Evolutionary conservation across 306 rosid genomes (phyloP), one percentile per base, ranked within the genome.

Genomic region (Hippophae rhamnoides): DNA sequence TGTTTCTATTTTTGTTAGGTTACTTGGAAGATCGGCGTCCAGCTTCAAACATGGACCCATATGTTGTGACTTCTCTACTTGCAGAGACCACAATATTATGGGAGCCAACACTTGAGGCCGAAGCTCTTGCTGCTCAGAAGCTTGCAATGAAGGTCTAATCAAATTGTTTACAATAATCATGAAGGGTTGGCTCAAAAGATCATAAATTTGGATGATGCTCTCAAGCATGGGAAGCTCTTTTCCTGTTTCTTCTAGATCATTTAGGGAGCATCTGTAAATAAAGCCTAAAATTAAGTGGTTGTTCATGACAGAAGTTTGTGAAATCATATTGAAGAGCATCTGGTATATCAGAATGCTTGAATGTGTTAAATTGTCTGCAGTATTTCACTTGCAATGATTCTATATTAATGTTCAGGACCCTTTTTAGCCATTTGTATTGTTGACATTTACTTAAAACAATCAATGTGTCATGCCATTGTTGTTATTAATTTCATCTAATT

Each of bases 1-100:
- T 69, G 51, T 50, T 63, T 45, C 58, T 68, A 26, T 63, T 64
- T 18, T 58, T 56, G 25, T 54, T 52, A 93, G 97, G 99, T 74
- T 93, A 93, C 86, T 80, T 93, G 94, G 99, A 93, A 80, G 99
- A 93, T 66, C 76, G 97, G 69, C 97, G 99, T 55, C 99, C 99
- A 0, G 95, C 99, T 66, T 93, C 99, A 43, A 93, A 93, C 94
- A 93, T 89, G 99, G 99, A 93, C 74, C 99, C 99, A 10, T 93
- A 93, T 60, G 58, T 76, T 2, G 99, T 93, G 81, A 89, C 94
- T 41, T 56, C 84, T 5, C 78, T 93, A 41, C 79, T 89, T 54
- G 97, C 99, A 2, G 94, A 93, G 69, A 79, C 94, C 47, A 86
- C 99, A 26, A 0, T 93, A 7, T 68, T 93, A 78, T 93, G 97